Evolutionary conservation across 495 filamentous ascomycete genomes (phyloP), one percentile per base, ranked within the genome.

Genomic region (Trichoderma orchidacearum): DNA sequence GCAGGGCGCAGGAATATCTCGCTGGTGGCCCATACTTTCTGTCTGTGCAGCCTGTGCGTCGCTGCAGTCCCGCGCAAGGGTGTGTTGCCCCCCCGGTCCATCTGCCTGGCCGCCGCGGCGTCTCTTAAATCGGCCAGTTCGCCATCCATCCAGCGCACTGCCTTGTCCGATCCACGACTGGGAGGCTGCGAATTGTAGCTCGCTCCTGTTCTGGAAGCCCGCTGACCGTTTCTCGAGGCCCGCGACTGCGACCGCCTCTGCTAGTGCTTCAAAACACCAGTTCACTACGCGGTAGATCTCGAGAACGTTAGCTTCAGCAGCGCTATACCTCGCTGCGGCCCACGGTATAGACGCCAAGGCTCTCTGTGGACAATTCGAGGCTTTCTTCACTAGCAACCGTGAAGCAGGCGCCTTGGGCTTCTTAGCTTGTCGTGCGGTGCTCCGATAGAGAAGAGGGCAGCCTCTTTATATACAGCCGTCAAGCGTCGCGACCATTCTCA

Each of bases 401-500:
- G 13, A 48, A 48, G 41, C 41, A 17, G 21, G 41, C 41, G 9
- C 27, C 5, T 9, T 27, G 41, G 12, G 41, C 41, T 27, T 48
- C 41, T 9, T 28, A 17, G 9, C 21, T 48, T n/a, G 5, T 23
- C 27, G 41, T 25, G 41, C n/a, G 27, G 41, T 17, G 18, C 17
- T 27, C 41, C 11, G 6, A 27, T 25, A 8, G 41, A 12, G n/a
- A 48, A 2, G 13, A 48, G 41, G 7, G 8, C 23, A 23, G 5
- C 18, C 25, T 5, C 27, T 35, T 18, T 36, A 13, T 15, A 54
- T 54, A 54, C 34, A 31, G 17, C 56, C 23, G 32, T 23, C 51
- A 54, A 27, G 45, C 56, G 54, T 51, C 35, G 41, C 53, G 48
- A 29, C 41, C 50, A 56, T 45, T 51, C 53, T 23, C 53, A 2